Conservation (phyloP, 176 grass and related monocot genomes). For the Eragrostis curvula region DNA sequence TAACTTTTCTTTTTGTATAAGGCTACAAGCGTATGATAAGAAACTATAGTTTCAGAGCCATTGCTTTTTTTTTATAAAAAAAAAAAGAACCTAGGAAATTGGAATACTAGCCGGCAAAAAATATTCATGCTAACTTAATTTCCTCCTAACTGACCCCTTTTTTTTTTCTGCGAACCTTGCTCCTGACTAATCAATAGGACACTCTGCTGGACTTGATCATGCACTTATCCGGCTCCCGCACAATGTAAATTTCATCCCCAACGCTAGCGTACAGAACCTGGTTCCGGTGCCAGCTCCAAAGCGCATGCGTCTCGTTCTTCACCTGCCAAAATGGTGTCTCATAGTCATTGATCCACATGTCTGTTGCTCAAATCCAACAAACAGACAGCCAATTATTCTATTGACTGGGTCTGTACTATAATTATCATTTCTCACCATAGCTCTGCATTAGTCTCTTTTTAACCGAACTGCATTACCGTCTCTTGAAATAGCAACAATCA, state of each 20-base stretch:
- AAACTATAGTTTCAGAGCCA: not conserved
- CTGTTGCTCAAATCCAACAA: conserved; percentile 19
- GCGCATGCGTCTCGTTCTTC: conserved; percentile 81
- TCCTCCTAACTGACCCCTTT: no score
- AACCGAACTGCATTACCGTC: not conserved
- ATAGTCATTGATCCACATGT: not conserved
- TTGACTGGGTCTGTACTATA: not conserved
- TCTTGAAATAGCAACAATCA: not conserved
- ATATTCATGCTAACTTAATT: not conserved
- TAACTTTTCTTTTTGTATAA: not conserved
- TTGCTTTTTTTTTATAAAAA: not conserved
- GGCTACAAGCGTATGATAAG: not conserved
- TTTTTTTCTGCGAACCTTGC: no score
- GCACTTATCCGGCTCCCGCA: conserved; percentile 70
- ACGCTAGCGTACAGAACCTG: conserved; percentile 56
- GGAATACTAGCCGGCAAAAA: not conserved
- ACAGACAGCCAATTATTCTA: not conserved
- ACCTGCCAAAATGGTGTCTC: conserved; percentile 45
- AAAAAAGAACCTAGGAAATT: not conserved
- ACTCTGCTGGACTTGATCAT: not conserved
- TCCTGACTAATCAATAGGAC: not conserved
- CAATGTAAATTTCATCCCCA: conserved; percentile 77
- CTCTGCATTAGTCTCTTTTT: no score
- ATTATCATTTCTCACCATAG: not conserved
- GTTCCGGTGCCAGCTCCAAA: conserved; percentile 92